These are phyloP conservation scores for Thermomucor indicae-seudaticae DNA, from an alignment of 371 early-diverging fungal species.

Conservation along the genomic window DNA sequence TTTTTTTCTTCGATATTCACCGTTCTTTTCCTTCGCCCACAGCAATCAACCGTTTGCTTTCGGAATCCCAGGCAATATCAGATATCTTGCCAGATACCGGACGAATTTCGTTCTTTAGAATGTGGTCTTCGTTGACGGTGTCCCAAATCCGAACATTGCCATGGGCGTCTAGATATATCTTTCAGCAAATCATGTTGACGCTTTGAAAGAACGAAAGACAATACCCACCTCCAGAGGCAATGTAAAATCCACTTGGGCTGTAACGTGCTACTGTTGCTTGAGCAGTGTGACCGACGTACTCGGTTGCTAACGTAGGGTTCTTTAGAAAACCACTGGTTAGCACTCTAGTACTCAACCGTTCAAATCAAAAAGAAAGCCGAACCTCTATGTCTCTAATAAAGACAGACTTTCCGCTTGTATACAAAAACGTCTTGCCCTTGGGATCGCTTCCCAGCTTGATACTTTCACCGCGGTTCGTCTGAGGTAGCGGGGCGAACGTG, in stretches of 20 bases:
- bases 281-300: conserved; percentile 81
- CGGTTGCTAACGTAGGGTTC: conserved; percentile 78
- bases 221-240: conserved; percentile 89
- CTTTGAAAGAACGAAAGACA: too few species aligned
- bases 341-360: too few species aligned
- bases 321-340: too few species aligned
- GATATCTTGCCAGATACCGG: conserved; percentile 73
- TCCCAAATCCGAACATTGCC: conserved; percentile 97
- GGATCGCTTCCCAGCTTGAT: conserved; percentile 82
- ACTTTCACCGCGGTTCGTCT: conserved; percentile 77
- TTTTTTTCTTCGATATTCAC: conserved; percentile 39
- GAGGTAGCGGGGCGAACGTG: conserved; percentile 76
- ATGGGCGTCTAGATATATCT: conserved; percentile 53
- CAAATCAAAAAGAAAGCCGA: too few species aligned
- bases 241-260: conserved; percentile 91
- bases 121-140: conserved; percentile 76
- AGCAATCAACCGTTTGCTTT: conserved; percentile 91
- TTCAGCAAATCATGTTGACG: not conserved
- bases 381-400: conserved; percentile 85
- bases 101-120: conserved; percentile 79
- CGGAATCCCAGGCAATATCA: conserved; percentile 94
- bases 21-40: conserved; percentile 93
- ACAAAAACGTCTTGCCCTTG: conserved; percentile 82
- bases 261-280: conserved; percentile 84
- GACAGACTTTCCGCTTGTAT: conserved; percentile 88